Evolutionary conservation across 1,139 yeast species (phyloP), one percentile per base, ranked within the genome.

Genomic region (Hyphopichia wangnamkhiaoensis): DNA sequence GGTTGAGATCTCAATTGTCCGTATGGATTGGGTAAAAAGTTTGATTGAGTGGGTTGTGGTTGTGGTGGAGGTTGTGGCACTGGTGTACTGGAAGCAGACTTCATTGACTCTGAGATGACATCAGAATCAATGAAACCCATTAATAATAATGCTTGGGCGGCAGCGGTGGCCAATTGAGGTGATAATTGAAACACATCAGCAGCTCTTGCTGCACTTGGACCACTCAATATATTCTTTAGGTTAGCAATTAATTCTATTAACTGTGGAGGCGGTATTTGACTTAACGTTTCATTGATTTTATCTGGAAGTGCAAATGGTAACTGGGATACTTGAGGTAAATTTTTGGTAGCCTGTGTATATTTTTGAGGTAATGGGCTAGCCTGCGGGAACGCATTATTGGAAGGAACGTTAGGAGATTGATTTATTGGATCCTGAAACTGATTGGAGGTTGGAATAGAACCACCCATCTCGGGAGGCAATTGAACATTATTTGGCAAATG

Each of bases 91-190:
- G 63, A 33, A 1, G 64, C 65, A 4, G 63, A 50, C 32, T 63
- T 65, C 65, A 67, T 67, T 16, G 76, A 61, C 42, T 71, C 76
- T 27, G 73, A 69, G 20, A 84, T 79, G 15, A 82, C 84, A 31
- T 79, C 82, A 31, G 74, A 70, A 55, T 84, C 86, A 24, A 84
- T 78, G 36, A 84, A 71, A 0, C 93, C 94, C 91, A 84, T 84
- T 35, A 83, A 67, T n/a, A 84, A 59, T 45, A 85, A 65, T 2
- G 89, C 86, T 56, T 85, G 93, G 0, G 90, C 80, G 0, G 86
- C 80, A 2, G 86, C 72, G 2, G 79, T 65, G 4, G 89, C 83
- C 34, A 84, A 63, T 37, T 79, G 73, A 3, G 84, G 81, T 31
- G 80, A 76, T 26, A 80, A 67, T 42, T 69, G 76, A 43, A 81